Base-by-base conservation (phyloP, 768 basidiomycete species). In the Fomitopsis pulvina region DNA sequence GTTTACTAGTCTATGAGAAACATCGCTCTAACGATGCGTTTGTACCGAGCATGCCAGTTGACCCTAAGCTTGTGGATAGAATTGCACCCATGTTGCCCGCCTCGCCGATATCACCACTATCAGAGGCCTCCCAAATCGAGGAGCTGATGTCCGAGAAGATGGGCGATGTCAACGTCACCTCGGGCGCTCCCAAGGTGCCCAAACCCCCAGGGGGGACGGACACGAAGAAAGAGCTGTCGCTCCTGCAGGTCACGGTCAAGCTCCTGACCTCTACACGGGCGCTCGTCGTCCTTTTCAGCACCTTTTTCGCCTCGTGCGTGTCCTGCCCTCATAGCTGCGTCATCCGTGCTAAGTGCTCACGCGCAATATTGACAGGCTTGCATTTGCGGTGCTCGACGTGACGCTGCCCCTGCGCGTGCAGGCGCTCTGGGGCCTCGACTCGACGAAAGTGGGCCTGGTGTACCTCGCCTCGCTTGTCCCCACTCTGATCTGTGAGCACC, bases 391-490 rank as follows among this genome's bases (percentile, higher is more conserved):
- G 3, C 53, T 53, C 39, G 66, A 66, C 39, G 58, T 63, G 4
- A 60, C 63, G 14, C 40, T 67, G 6, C 64, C 66, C 1, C 48
- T 68, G 28, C 54, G 64, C 34, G 28, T 66, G 22, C 57, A 64
- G 44, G 57, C 51, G 12, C 51, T 59, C 11, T 68, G 60, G 52
- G 53, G 57, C 2, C 55, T 65, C 24, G 39, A 55, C 42, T 56
- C 65, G 8, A 48, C 57, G 3, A 50, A 62, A 60, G 80, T 83
- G 7, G 85, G 85, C 9, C 55, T 85, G 22, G 22, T 43, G 9
- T 43, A n/a, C 25, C 25, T 43, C 12, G 41, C 41, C 21, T 21
- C 41, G 14, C 11, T 43, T 24, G 10, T 43, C 41, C 41, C 41
- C 9, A 43, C 41, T 26, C 12, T 43, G 8, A 43, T 43, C 11